Percentiles rank a stretch among this genome's conserved stretches.
These are phyloP conservation scores for Hemisphaericaspora lyxosophila DNA, from an alignment of 1,139 yeast species.

Conservation along the genomic window DNA sequence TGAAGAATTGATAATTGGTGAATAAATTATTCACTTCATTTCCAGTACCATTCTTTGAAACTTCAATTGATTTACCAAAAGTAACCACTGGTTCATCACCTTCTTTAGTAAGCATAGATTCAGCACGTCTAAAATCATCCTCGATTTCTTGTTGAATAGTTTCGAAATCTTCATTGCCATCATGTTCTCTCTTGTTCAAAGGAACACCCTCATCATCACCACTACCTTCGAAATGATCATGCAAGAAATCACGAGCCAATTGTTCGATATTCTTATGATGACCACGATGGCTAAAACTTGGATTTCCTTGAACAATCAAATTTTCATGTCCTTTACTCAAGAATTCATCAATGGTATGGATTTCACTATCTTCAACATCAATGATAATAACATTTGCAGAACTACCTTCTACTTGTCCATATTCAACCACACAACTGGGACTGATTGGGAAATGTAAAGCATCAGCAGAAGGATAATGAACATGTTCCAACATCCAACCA, in stretches of 20 bases:
- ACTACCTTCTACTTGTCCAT: slow-evolving; percentile 5
- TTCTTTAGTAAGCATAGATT: slow-evolving; percentile 27
- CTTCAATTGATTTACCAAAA: slow-evolving; percentile 14
- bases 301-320: slow-evolving; percentile 33
- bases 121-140: slow-evolving; percentile 34
- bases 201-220: slow-evolving; percentile 10
- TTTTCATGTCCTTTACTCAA: slow-evolving; percentile 12
- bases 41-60: slow-evolving; percentile 9
- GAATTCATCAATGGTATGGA: slow-evolving; percentile 20
- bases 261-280: slow-evolving; percentile 22
- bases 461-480: slow-evolving; percentile 26
- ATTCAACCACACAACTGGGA: slow-evolving; percentile 15
- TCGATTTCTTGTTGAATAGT: slow-evolving; percentile 31
- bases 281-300: slow-evolving; percentile 25
- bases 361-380: slow-evolving; percentile 24
- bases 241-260: slow-evolving; percentile 23
- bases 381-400: slow-evolving; percentile 17
- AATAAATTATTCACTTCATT: slow-evolving; percentile 26
- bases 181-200: slow-evolving; percentile 11
- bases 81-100: slow-evolving; percentile 26
- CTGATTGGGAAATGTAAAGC: slow-evolving; percentile 24
- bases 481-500: slow-evolving; percentile 27
- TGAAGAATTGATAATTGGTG: slow-evolving; percentile 43
- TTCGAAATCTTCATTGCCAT: slow-evolving; percentile 16
- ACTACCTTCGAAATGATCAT: slow-evolving; percentile 17